phyloP scores from a whole-genome alignment of 2,329 filamentous ascomycete genomes.

The Diaporthe longicolla region DNA sequence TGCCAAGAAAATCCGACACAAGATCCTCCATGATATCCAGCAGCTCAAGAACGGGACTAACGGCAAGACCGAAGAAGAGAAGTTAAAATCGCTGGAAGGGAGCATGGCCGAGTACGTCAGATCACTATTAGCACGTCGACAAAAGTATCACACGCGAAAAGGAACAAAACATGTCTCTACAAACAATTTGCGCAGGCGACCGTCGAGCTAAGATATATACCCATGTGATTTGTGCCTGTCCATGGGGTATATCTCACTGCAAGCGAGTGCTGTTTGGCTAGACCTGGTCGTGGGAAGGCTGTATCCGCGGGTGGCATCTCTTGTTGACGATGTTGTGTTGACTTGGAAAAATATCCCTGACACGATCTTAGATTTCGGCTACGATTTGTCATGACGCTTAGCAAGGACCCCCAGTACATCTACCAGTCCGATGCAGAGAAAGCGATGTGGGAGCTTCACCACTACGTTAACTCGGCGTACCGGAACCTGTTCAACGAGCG shows the following conservation, averaged over 20 bases:
- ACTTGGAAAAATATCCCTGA: conserved; percentile 31
- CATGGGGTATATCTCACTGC: not conserved
- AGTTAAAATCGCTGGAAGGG: conserved; percentile 51
- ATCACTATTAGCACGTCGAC: conserved; percentile 2
- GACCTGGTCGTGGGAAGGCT: not conserved
- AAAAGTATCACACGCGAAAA: conserved; percentile 5
- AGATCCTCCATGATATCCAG: conserved; percentile 45
- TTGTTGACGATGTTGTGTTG: conserved; percentile 6
- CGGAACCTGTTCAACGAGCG: conserved; percentile 74
- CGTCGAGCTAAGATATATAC: no score
- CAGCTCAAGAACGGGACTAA: conserved; percentile 50
- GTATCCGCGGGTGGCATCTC: conserved; percentile 1
- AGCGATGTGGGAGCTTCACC: conserved; percentile 84
- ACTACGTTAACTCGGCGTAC: conserved; percentile 83
- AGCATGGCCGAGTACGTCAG: conserved; percentile 51
- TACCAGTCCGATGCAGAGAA: conserved; percentile 72
- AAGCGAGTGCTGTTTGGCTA: conserved; percentile 17
- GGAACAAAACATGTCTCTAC: conserved; percentile 4
- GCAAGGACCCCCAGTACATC: conserved; percentile 76
- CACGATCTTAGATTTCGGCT: conserved; percentile 62
- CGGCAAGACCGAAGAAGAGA: conserved; percentile 43
- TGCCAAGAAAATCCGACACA: conserved; percentile 48
- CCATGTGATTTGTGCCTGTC: not conserved
- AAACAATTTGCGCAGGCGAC: not conserved
- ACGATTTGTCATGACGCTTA: conserved; percentile 79